Base-by-base conservation (phyloP, 345 rosid genomes). In the Gossypium thurberi region DNA sequence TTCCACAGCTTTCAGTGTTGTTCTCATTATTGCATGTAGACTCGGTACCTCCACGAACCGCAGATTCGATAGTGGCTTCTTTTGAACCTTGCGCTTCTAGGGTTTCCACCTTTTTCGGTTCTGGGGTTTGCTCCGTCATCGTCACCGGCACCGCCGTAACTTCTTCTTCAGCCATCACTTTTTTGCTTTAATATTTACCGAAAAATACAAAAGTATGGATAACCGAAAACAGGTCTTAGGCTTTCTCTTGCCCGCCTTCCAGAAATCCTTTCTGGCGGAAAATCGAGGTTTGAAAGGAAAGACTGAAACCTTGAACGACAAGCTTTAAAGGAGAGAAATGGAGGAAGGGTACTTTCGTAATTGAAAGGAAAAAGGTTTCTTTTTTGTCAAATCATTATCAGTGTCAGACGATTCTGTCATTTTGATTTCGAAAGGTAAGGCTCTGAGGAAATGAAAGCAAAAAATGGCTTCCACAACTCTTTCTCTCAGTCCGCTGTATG, bases 1-100 rank as follows among this genome's bases (percentile, higher is more conserved):
- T 47, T 60, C 77, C 84, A 17, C 83, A 77, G 40, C 89, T 77
- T 74, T 85, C 96, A 2, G 81, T 90, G 20, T 77, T 78, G 70
- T 77, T 76, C 69, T 77, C 44, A 23, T 78, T 81, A 77, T 91
- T 87, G 77, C 90, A 87, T 4, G 84, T 82, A 33, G 97, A 92
- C 65, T 89, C 91, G 8, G 88, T 72, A 59, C 82, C 98, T 56
- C 84, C 87, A 37, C 76, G 87, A 66, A 56, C 74, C 33, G 26
- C 73, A 1, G 87, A 84, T 51, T 71, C 84, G 50, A 84, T 58
- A 8, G 82, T 84, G 63, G 88, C 89, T 62, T 83, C 89, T 25
- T 77, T 77, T 33, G 91, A 84, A 73, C 78, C 72, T 76, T 43
- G 87, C 2, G 72, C 73, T 23, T 75, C 88, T 44, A 78, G 78